Evolutionary conservation across 805 yeast genomes (phyloP), one percentile per base, ranked within the genome.

Genomic region (Priceomyces castillae): DNA sequence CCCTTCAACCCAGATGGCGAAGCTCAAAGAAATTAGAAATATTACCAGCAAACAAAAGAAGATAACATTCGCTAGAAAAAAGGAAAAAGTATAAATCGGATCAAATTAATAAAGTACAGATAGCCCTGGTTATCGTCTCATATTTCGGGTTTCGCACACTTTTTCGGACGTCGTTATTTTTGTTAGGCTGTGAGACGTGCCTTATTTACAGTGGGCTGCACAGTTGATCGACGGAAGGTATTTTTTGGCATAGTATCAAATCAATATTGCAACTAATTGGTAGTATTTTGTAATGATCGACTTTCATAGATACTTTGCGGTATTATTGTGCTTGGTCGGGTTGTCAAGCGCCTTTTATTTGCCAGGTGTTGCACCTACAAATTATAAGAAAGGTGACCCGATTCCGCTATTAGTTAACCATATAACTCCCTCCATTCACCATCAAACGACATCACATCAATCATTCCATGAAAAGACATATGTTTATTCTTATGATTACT

Each of bases 291-390:
- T 7, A 17, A 33, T 33, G 36, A 33, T 33, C n/a, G 36, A 19
- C n/a, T 33, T 33, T 41, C 50, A 48, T 43, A 46, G 43, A 10
- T 39, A 44, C 30, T 41, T 64, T 43, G 37, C 51, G 16, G 43
- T 48, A 19, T 42, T 58, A 30, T 39, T 57, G 20, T 51, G 47
- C 42, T 46, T 59, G 41, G 41, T 57, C 14, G 53, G 57, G 10
- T 17, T 55, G 15, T 43, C 59, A 12, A 40, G 50, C 30, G 95
- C 84, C 2, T 92, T 94, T 67, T 92, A 94, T 60, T 72, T 94
- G 43, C 98, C 98, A 0, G 98, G 98, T 7, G 94, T 90, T 18
- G 96, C 98, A 0, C 98, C 99, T 15, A 86, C 95, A 1, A 84
- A 92, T 40, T 94, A 92, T 59, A 71, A 75, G 37, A 73, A 78